Conservation (phyloP, 768 basidiomycete species). For the Lactifluus subvellereus region DNA sequence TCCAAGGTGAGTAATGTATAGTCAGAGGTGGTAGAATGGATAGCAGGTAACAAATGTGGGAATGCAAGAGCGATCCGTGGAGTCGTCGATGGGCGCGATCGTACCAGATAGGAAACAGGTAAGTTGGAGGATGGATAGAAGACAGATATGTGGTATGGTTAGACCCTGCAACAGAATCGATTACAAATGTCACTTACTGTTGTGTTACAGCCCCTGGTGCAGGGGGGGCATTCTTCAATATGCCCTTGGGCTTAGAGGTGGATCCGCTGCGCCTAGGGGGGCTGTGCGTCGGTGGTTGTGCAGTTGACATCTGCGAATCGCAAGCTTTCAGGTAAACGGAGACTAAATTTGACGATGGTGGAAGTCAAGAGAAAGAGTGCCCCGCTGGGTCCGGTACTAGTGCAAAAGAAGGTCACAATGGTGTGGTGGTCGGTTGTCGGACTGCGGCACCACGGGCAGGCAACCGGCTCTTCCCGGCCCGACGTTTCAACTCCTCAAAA, state of each 20-base stretch:
- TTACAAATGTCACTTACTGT: constrained; percentile 40
- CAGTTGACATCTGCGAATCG: constrained; percentile 26
- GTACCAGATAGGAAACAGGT: constrained; percentile 11
- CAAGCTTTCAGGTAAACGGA: background rate
- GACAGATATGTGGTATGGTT: constrained; percentile 11
- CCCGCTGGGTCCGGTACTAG: background rate
- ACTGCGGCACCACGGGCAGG: background rate
- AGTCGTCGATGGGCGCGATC: background rate
- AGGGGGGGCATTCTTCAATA: constrained; percentile 75
- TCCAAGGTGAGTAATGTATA: background rate
- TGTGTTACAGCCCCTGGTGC: constrained; percentile 36
- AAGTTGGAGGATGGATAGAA: background rate
- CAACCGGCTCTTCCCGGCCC: background rate
- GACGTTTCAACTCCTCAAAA: background rate
- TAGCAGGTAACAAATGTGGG: background rate
- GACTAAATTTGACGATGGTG: background rate
- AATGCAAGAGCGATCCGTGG: background rate
- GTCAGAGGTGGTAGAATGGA: background rate
- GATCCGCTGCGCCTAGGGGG: constrained; percentile 55
- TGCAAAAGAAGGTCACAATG: background rate
- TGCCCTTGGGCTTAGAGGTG: constrained; percentile 70
- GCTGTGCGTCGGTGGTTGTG: constrained; percentile 42
- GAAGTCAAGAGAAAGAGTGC: background rate
- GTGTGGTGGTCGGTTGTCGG: background rate
- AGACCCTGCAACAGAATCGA: background rate